Base-by-base conservation (phyloP, 1,139 yeast species). In the Spathaspora sp. region DNA sequence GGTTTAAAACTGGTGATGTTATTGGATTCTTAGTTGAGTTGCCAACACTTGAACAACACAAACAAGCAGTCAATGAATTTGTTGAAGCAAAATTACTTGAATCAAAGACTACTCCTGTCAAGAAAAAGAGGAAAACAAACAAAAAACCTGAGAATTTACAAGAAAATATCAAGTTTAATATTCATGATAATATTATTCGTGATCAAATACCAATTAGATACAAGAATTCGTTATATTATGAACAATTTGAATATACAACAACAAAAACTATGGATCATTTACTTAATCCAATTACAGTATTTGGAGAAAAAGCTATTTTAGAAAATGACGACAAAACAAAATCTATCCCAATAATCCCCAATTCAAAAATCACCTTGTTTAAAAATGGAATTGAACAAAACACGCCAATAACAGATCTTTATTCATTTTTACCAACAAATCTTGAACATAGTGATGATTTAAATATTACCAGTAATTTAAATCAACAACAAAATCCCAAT, bases 201-300 rank as follows among this genome's bases (percentile, higher is more conserved):
- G 98, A 90, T 59, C 89, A 95, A 55, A 85, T 89, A 45, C 97
- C 98, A 1, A 88, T 93, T 43, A 78, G 87, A 56, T 90, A 87
- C 65, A 88, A 86, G 58, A 86, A 80, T 50, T 84, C 84, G 41
- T 67, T 89, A 34, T 90, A 82, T 65, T 90, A 84, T 62, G 99
- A 95, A 62, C 89, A 87, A 54, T 84, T 81, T 47, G 98, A 93
- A 61, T 93, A 89, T 58, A 81, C 88, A 8, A 75, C 85, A 20
- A 83, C 95, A 0, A 86, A 84, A 51, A 78, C 76, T 38, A 86
- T 88, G 89, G 88, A 85, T 43, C 90, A 85, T 58, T 67, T 86
- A 44, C 68, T 87, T 47, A 83, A 86, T 48, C 95, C 95, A 1
- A 84, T 83, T 29, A 82, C 83, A 2, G 82, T 83, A 8, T 80